Conservation (phyloP, 768 basidiomycete species). For the Termitomyces heimii region DNA sequence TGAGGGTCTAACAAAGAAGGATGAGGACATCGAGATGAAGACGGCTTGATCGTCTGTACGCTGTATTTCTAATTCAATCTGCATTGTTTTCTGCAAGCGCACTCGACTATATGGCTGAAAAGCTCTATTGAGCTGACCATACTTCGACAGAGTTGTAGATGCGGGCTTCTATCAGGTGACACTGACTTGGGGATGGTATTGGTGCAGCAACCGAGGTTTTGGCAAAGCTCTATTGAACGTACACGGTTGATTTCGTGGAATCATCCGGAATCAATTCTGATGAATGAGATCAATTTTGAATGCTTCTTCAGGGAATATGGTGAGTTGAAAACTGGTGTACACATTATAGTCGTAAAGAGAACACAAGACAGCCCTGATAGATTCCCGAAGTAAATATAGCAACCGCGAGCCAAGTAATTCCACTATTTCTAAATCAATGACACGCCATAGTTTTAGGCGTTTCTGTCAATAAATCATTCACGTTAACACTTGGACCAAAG, state of each 20-base stretch:
- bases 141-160: too few species aligned
- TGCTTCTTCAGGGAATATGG: background rate
- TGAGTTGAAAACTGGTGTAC: background rate
- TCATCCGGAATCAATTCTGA: too few species aligned
- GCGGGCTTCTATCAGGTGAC: too few species aligned
- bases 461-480: conserved; percentile 48
- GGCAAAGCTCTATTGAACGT: too few species aligned
- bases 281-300: background rate
- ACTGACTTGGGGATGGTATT: too few species aligned
- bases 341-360: background rate
- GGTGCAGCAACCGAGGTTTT: too few species aligned
- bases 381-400: background rate
- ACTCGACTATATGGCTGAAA: too few species aligned
- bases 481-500: conserved; percentile 61
- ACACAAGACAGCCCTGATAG: background rate
- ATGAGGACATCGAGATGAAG: conserved; percentile 79
- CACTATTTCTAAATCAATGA: conserved; percentile 39
- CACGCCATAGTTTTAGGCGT: conserved; percentile 67
- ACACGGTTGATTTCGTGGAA: too few species aligned
- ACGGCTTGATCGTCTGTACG: conserved; percentile 25
- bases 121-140: too few species aligned
- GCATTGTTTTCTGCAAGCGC: background rate
- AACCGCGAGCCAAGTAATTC: background rate
- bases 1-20: conserved; percentile 84
- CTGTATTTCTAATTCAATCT: conserved; percentile 22